Evolutionary conservation across 139 green algal genomes (phyloP).

Genomic region (Raphidocelis subcapitata): DNA sequence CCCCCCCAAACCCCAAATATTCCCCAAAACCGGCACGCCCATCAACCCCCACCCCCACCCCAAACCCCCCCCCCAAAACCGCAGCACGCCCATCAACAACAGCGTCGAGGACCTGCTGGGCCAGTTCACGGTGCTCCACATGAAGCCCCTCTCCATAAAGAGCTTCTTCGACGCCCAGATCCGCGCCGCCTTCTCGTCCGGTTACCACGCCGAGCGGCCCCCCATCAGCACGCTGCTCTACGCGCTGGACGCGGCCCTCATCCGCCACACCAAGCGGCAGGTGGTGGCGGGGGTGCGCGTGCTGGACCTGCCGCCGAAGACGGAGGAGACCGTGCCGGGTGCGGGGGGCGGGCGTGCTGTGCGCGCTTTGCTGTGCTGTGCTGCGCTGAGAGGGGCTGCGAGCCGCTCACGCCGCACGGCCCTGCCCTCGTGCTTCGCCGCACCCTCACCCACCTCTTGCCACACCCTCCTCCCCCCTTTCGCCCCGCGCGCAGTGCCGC

Average conservation of each 20-base stretch:
- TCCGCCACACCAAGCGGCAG: constrained; percentile 75
- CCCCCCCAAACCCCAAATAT: too few species aligned
- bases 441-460: too few species aligned
- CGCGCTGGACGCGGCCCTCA: constrained; percentile 40
- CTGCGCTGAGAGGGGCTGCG: too few species aligned
- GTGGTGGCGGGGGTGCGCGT: constrained; percentile 50
- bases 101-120: constrained; percentile 59
- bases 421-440: too few species aligned
- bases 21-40: too few species aligned
- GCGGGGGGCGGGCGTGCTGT: background rate
- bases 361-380: too few species aligned
- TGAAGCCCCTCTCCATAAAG: constrained; percentile 41
- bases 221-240: constrained; percentile 43
- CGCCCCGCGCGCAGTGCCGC: constrained; percentile 42
- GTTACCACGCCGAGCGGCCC: too few species aligned
- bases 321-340: constrained; percentile 56
- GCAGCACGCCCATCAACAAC: constrained; percentile 61
- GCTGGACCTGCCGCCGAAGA: constrained; percentile 65
- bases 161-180: constrained; percentile 44
- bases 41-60: too few species aligned
- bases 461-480: too few species aligned
- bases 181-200: too few species aligned
- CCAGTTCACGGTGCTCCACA: constrained; percentile 38
- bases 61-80: background rate
- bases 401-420: too few species aligned